Percentiles rank a stretch among this genome's conserved stretches.
Evolutionary conservation across 2,329 filamentous ascomycete species (phyloP).

Genomic region (Fusarium lateritium): DNA sequence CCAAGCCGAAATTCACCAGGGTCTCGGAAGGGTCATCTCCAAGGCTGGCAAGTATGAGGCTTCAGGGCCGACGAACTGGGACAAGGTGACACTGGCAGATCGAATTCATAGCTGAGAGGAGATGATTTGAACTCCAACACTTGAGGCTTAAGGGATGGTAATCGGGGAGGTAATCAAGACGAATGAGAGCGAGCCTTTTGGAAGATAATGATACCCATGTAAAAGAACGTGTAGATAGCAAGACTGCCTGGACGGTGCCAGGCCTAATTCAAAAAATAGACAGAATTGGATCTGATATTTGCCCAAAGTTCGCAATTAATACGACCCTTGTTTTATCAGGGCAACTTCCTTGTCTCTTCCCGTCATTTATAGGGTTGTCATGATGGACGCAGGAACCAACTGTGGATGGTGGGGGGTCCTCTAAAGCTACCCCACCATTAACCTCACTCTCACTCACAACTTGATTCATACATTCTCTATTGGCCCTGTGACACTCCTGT

Average conservation of each 20-base stretch:
- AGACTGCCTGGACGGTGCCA: constrained; percentile 8
- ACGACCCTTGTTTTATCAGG: too few species aligned
- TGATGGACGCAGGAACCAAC: constrained; percentile 31
- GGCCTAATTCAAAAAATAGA: constrained; percentile 4
- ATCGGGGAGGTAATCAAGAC: constrained; percentile 4
- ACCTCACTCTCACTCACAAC: constrained; percentile 29
- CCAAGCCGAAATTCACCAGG: constrained; percentile 89
- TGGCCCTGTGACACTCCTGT: neutral
- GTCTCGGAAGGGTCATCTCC: constrained; percentile 87
- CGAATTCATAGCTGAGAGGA: constrained; percentile 47
- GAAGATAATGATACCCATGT: constrained; percentile 47
- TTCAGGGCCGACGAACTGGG: constrained; percentile 67
- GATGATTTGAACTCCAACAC: neutral
- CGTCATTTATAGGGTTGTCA: neutral
- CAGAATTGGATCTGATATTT: neutral
- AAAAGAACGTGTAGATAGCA: constrained; percentile 21
- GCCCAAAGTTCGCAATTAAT: too few species aligned
- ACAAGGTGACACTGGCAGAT: constrained; percentile 56
- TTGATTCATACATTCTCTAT: constrained; percentile 20
- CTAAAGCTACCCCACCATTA: constrained; percentile 34
- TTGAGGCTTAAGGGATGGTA: neutral
- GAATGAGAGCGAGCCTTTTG: constrained; percentile 12
- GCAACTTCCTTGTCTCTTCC: neutral
- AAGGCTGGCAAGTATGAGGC: constrained; percentile 82
- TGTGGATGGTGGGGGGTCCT: constrained; percentile 38